Evolutionary conservation across 2,329 filamentous ascomycete species (phyloP).

Genomic region (Pochonia chlamydosporia): DNA sequence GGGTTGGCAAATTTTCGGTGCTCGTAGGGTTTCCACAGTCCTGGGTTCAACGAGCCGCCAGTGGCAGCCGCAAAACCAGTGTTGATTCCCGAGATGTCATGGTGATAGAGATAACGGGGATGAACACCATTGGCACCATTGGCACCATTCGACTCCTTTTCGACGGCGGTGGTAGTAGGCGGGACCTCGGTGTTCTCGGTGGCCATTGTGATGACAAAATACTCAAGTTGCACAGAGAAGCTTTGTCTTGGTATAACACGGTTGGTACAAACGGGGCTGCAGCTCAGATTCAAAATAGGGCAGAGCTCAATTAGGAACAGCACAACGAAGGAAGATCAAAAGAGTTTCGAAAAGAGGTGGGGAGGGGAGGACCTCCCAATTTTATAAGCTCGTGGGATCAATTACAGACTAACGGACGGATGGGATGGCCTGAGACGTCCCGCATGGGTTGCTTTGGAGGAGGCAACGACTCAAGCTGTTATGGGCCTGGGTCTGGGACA

Average conservation of each 20-base stretch:
- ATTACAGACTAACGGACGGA: background rate
- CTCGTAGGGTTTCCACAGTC: slow-evolving; percentile 56
- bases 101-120: slow-evolving; percentile 16
- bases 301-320: background rate
- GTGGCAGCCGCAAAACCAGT: slow-evolving; percentile 41
- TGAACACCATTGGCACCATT: slow-evolving; percentile 4
- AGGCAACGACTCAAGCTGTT: background rate
- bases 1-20: slow-evolving; percentile 75
- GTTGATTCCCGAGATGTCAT: slow-evolving; percentile 19
- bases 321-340: background rate
- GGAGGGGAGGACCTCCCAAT: background rate
- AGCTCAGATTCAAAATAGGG: background rate
- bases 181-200: slow-evolving; percentile 7
- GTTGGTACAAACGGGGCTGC: background rate
- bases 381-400: background rate
- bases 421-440: background rate
- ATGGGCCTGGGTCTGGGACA: background rate
- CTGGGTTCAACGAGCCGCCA: slow-evolving; percentile 69
- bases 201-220: slow-evolving; percentile 5
- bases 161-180: slow-evolving; percentile 4
- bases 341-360: background rate
- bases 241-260: background rate
- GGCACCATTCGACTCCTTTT: slow-evolving; percentile 12
- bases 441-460: background rate
- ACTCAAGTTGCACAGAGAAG: background rate